A percentile compares a stretch with the other conserved stretches of the same genome.
phyloP scores from a whole-genome alignment of 1,284 basidiomycete genomes.

The Leccinum subrobustum region DNA sequence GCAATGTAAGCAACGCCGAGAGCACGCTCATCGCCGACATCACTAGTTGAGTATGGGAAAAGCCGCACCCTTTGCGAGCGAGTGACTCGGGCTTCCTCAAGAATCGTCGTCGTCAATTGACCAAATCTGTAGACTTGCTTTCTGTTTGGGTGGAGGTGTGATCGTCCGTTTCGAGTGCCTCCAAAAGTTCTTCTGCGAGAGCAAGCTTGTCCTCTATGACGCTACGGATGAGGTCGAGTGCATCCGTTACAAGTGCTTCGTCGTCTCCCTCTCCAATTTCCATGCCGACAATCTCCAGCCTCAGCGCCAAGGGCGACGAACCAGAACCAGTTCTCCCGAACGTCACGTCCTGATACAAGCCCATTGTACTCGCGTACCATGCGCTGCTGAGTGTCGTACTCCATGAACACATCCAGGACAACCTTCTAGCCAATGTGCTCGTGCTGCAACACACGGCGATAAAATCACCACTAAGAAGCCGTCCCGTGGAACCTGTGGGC shows the following conservation, averaged over 20 bases:
- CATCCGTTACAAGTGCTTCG: slow-evolving; percentile 64
- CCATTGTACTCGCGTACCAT: slow-evolving; percentile 39
- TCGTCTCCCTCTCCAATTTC: slow-evolving; percentile 57
- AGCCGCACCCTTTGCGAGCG: slow-evolving; percentile 46
- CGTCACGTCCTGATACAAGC: slow-evolving; percentile 50
- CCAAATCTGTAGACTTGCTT: slow-evolving; percentile 49
- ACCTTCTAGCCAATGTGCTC: slow-evolving; percentile 82
- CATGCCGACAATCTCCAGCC: slow-evolving; percentile 67
- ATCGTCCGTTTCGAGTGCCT: slow-evolving; percentile 52
- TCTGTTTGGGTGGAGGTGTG: slow-evolving; percentile 18
- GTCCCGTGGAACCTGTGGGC: slow-evolving; percentile 64
- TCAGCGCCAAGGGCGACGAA: slow-evolving; percentile 45
- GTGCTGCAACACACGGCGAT: slow-evolving; percentile 76
- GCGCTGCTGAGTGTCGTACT: slow-evolving; percentile 62
- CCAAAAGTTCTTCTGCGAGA: slow-evolving; percentile 65
- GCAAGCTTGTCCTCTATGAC: slow-evolving; percentile 67
- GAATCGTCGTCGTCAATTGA: slow-evolving; percentile 80
- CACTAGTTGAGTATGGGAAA: slow-evolving; percentile 62
- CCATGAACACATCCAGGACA: slow-evolving; percentile 72
- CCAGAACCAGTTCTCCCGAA: slow-evolving; percentile 43
- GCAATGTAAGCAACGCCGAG: slow-evolving; percentile 73
- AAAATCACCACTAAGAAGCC: slow-evolving; percentile 65
- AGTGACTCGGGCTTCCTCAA: slow-evolving; percentile 72
- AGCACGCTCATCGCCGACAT: slow-evolving; percentile 79
- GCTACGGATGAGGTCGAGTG: slow-evolving; percentile 76